Conservation (phyloP, 1,284 basidiomycete species). For the Limonomyces culmigenus region DNA sequence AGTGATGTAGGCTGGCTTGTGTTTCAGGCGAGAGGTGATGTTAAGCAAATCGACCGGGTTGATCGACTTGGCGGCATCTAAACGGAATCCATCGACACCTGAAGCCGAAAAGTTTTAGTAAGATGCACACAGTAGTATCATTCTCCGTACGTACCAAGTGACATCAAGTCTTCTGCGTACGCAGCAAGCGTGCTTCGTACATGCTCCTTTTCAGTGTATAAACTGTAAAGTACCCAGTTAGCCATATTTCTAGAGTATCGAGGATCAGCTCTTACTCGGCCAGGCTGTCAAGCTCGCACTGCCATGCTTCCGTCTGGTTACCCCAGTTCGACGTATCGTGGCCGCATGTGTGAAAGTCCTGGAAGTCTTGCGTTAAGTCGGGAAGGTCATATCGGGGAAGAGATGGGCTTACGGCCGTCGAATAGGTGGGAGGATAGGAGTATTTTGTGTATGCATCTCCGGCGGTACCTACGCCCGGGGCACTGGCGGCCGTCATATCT, state of each 20-base stretch:
- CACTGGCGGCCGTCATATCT: conserved; percentile 8
- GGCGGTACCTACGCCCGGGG: conserved; percentile 8
- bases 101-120: no score
- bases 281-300: conserved; percentile 36
- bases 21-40: conserved; percentile 27
- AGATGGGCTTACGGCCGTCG: no score
- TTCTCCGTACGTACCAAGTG: no score
- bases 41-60: conserved; percentile 30
- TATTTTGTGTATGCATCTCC: conserved; percentile 31
- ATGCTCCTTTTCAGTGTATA: conserved; percentile 43
- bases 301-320: conserved; percentile 31
- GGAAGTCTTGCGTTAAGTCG: conserved; percentile 9
- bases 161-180: conserved; percentile 44
- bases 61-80: conserved; percentile 52
- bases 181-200: conserved; percentile 33
- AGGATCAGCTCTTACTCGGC: conserved; percentile 33
- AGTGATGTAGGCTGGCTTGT: conserved; percentile 32
- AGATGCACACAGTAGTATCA: no score
- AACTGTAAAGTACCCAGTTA: conserved; percentile 16
- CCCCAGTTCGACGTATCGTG: conserved; percentile 39
- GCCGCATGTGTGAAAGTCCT: conserved; percentile 53
- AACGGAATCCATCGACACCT: conserved; percentile 44
- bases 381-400: background rate
- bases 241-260: background rate
- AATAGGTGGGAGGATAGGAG: conserved; percentile 37